Evolutionary conservation across 805 yeast species (phyloP).

Genomic region (Starmerella riodocensis): DNA sequence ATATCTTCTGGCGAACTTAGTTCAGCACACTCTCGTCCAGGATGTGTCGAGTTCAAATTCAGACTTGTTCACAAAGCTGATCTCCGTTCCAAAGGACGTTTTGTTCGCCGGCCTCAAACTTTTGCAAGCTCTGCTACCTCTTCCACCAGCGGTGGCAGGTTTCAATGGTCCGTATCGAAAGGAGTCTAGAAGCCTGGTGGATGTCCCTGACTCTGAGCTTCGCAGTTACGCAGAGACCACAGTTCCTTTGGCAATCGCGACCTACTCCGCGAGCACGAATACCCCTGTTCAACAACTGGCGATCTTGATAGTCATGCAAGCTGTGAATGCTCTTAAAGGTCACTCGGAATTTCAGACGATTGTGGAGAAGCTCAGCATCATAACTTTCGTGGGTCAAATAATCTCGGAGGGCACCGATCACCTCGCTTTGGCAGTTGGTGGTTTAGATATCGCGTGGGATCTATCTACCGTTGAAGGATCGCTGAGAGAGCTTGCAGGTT

Average conservation of each 20-base stretch:
- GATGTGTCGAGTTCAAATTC: conserved; percentile 1
- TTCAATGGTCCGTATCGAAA: conserved; percentile 16
- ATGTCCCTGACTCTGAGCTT: not conserved
- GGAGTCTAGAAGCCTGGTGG: not conserved
- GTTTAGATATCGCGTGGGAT: conserved; percentile 18
- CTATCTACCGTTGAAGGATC: conserved; percentile 5
- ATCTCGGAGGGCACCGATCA: conserved; percentile 15
- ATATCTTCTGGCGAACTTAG: conserved; percentile 7
- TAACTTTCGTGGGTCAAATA: conserved; percentile 10
- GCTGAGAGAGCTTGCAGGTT: conserved; percentile 2
- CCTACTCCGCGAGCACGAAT: conserved; percentile 16
- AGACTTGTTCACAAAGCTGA: conserved; percentile 8
- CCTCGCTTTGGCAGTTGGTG: conserved; percentile 11
- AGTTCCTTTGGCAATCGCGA: conserved; percentile 9
- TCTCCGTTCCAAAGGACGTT: conserved; percentile 16
- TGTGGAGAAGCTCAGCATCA: conserved; percentile 6
- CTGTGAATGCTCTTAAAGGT: conserved; percentile 11
- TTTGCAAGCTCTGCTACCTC: conserved; percentile 13
- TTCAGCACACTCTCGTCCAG: conserved; percentile 12
- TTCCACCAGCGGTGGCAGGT: conserved; percentile 9
- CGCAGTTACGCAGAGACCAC: conserved; percentile 4
- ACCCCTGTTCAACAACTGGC: conserved; percentile 15
- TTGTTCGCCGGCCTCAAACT: conserved; percentile 14
- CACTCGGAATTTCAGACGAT: conserved; percentile 1
- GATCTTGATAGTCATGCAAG: conserved; percentile 19